Base-by-base conservation (phyloP, 1,284 basidiomycete species). In the Melampsora allii-populina region DNA sequence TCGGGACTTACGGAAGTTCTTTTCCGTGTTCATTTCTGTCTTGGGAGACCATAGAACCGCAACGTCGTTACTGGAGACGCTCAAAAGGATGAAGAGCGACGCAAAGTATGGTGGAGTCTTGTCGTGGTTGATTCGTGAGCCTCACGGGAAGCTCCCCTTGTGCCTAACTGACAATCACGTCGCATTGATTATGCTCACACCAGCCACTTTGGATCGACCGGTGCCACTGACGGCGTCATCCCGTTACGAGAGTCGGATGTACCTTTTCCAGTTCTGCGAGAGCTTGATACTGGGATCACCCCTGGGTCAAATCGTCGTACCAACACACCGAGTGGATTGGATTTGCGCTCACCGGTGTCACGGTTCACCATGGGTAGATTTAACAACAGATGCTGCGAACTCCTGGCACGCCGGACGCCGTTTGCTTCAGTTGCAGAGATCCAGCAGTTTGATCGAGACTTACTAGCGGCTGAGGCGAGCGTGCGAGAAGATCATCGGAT, bases 331-430 rank as follows among this genome's bases (percentile, higher is more conserved):
- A 14, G 27, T 24, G 39, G 33, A 36, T 12, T 73, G 24, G 69
- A 73, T 60, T 58, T 73, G 42, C 31, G 69, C 7, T 73, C 69
- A 4, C 61, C 69, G 29, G 21, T 61, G 5, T 64, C 61, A 17
- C 63, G 69, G 27, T 73, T 73, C 56, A 63, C 58, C 42, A 61
- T 73, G 19, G 69, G 69, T 7, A 73, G 59, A 58, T 73, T 73
- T 24, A 73, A 73, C n/a, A 73, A 73, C 27, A 46, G 69, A 21
- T 73, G 69, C 29, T 73, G 69, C 31, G 53, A 73, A 39, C 56
- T 73, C 17, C 42, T 73, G 12, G 46, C 69, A 24, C 69, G 64
- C 27, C 46, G 63, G 24, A 73, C 33, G 33, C 69, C 69, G 7
- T 42, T 73, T 33, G 69, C 69, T 39, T 65, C 61, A 21, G 24